A percentile compares a stretch with the other conserved stretches of the same genome.
phyloP scores from a whole-genome alignment of 495 filamentous ascomycete species.

The Acidomyces sp. region DNA sequence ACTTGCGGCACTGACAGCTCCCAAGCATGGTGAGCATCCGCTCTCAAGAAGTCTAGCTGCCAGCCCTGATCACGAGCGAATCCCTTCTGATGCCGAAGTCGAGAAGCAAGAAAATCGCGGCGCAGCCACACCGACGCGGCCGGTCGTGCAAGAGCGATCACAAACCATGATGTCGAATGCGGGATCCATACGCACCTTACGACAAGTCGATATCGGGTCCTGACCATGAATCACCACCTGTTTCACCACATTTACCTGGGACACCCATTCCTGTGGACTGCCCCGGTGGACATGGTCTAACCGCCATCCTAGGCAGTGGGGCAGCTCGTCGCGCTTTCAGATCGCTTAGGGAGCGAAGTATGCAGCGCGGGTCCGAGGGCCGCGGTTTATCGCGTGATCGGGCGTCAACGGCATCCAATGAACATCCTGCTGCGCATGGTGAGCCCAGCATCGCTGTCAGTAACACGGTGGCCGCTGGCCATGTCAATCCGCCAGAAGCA shows the following conservation, averaged over 20 bases:
- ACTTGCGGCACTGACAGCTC: conserved; percentile 38
- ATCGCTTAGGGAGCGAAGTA: conserved; percentile 32
- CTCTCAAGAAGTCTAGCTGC: conserved; percentile 70
- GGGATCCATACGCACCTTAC: conserved; percentile 44
- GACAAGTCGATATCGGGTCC: conserved; percentile 20
- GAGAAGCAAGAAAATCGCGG: background rate
- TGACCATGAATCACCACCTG: conserved; percentile 24
- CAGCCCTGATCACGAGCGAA: conserved; percentile 47
- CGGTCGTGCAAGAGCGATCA: conserved; percentile 37
- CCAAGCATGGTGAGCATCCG: conserved; percentile 54
- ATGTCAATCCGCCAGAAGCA: conserved; percentile 27
- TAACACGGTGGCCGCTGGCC: conserved; percentile 25
- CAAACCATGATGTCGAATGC: conserved; percentile 48
- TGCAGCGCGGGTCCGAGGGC: conserved; percentile 30
- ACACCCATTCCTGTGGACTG: conserved; percentile 38
- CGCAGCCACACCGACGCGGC: conserved; percentile 23
- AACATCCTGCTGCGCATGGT: no score
- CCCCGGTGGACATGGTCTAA: conserved; percentile 36
- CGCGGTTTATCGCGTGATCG: conserved; percentile 36
- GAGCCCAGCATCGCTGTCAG: conserved; percentile 31
- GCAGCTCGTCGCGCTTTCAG: conserved; percentile 39
- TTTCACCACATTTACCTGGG: conserved; percentile 31
- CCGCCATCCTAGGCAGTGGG: conserved; percentile 43
- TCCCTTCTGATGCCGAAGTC: background rate
- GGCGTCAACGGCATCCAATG: conserved; percentile 29